Conservation (phyloP, 106 monocot genomes). For the Acorus gramineus region DNA sequence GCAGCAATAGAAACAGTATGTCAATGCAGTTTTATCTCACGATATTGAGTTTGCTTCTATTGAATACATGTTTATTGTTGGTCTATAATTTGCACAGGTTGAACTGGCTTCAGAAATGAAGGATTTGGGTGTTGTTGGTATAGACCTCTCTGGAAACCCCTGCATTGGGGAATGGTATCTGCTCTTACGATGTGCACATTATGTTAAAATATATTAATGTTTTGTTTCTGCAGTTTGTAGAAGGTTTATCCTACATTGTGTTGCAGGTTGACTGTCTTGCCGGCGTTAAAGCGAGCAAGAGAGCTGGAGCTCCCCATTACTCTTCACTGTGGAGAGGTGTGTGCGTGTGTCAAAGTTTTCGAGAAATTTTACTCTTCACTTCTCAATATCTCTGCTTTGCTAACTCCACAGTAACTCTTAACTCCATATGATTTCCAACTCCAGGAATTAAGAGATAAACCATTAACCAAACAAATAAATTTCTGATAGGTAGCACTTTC, state of each 20-base stretch:
- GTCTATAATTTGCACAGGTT: conserved; percentile 29
- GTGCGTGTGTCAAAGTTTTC: neutral
- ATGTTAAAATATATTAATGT: neutral
- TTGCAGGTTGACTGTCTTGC: conserved; percentile 68
- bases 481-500: conserved; percentile 3
- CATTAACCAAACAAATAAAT: neutral
- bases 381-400: too few relatives aligned
- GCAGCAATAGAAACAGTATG: conserved; percentile 90
- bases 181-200: neutral
- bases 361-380: too few relatives aligned
- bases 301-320: conserved; percentile 68
- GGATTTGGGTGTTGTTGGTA: conserved; percentile 72
- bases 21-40: neutral
- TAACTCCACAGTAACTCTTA: too few relatives aligned
- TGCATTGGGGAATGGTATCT: conserved; percentile 83
- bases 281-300: conserved; percentile 75
- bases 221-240: neutral
- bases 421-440: too few relatives aligned
- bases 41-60: neutral
- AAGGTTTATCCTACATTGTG: neutral
- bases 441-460: too few relatives aligned
- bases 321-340: conserved; percentile 86
- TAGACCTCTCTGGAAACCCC: conserved; percentile 97
- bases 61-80: neutral
- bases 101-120: conserved; percentile 76